These are phyloP conservation scores for Lagenidium giganteum DNA, from an alignment of 352 stramenopile species.

Conservation along the genomic window DNA sequence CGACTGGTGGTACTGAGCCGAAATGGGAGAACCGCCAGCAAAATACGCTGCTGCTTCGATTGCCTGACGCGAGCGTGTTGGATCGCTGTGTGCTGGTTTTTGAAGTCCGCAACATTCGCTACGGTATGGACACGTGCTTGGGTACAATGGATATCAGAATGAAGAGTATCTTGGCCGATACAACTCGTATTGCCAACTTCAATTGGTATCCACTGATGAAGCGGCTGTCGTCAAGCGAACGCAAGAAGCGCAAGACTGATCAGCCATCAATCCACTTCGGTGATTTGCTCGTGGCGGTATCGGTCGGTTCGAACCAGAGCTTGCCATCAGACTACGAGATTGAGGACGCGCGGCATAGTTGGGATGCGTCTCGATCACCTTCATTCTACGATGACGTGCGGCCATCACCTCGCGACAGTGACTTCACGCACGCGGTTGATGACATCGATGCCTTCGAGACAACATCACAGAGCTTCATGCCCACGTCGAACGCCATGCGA, in stretches of 20 bases:
- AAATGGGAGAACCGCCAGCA: slow-evolving; percentile 50
- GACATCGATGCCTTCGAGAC: too few species aligned
- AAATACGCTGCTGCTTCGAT: slow-evolving; percentile 59
- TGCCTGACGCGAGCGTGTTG: slow-evolving; percentile 46
- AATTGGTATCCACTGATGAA: slow-evolving; percentile 78
- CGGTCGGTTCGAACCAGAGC: slow-evolving; percentile 59
- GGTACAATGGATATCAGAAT: slow-evolving; percentile 62
- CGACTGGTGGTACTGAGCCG: slow-evolving; percentile 47
- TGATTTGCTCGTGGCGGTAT: slow-evolving; percentile 61
- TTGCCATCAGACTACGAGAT: slow-evolving; percentile 38
- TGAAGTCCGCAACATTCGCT: slow-evolving; percentile 64
- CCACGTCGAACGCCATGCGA: slow-evolving; percentile 41
- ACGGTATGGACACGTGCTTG: slow-evolving; percentile 65
- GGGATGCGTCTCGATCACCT: slow-evolving; percentile 16
- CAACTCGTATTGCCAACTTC: slow-evolving; percentile 49
- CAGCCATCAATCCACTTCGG: slow-evolving; percentile 45
- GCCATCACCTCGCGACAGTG: too few species aligned
- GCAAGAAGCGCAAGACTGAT: slow-evolving; percentile 31
- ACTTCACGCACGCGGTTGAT: too few species aligned
- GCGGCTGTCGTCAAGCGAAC: slow-evolving; percentile 40
- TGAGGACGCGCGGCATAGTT: slow-evolving; percentile 17
- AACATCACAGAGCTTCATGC: too few species aligned
- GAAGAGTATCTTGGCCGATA: slow-evolving; percentile 58
- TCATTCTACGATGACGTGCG: slow-evolving; percentile 2
- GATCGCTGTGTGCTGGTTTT: slow-evolving; percentile 62